Evolutionary conservation across 768 basidiomycete genomes (phyloP), one percentile per base, ranked within the genome.

Genomic region (Dentipellis fragilis): DNA sequence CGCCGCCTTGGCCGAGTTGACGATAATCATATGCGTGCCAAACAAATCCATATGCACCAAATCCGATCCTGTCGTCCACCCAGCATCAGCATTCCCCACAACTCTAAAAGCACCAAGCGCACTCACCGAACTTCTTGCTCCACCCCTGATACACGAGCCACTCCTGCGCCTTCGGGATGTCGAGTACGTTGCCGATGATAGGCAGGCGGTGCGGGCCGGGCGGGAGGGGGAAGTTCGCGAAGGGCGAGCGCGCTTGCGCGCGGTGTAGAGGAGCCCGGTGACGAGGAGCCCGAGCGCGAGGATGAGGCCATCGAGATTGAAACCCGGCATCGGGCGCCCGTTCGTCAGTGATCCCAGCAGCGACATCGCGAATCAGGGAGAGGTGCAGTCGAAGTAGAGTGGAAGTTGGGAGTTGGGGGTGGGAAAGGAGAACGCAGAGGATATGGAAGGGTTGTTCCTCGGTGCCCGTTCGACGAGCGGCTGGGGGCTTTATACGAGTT

Each of bases 1-100:
- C 17, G 52, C 56, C 3, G 52, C 54, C 37, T 50, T 55, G 19
- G 37, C 58, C 54, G 72, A 74, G 64, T 75, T 80, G 37, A 83
- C 64, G 19, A 22, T 14, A 51, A 9, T 23, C 17, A 54, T 17
- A n/a, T 54, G 45, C 17, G 54, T 45, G 7, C 54, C 54, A 16
- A 54, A 35, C 23, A 48, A 12, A 19, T 54, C 34, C 34, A 48
- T 14, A 37, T 54, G 55, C 34, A 56, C 47, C 10, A 56, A 16
- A 22, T 56, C 51, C 5, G 56, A 36, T 2, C 40, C 56, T 52
- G 34, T 16, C 34, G 10, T 17, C n/a, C 11, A 11, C 51, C 35
- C 23, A n/a, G 35, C 6, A 11, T 22, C 6, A 23, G 29, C 23
- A 17, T 12, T 6, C 3, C 29, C n/a, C 34, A 10, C 22, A n/a